A percentile compares a stretch with the other conserved stretches of the same genome.
These are phyloP conservation scores for Globisporangium camurandrum DNA, from an alignment of 352 stramenopile species.

Conservation along the genomic window DNA sequence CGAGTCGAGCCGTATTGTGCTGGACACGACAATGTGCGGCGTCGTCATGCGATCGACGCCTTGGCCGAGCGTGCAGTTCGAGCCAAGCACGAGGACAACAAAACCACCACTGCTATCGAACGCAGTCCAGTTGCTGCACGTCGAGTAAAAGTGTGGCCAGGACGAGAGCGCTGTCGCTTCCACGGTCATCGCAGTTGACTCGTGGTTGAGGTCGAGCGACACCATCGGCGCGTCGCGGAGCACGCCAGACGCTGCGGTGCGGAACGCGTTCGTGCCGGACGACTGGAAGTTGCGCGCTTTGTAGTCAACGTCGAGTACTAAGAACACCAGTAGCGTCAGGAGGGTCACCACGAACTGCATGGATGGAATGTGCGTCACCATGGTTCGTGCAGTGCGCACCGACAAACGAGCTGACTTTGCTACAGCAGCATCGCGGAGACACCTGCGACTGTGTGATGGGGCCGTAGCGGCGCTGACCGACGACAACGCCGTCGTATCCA, in stretches of 20 bases:
- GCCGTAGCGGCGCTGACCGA: too few species aligned
- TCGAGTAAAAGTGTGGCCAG: constrained; percentile 14
- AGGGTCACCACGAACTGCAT: constrained; percentile 1
- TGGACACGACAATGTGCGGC: constrained; percentile 15
- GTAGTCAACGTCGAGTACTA: constrained; percentile 9
- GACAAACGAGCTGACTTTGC: too few species aligned
- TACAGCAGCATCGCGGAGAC: too few species aligned
- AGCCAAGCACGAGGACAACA: constrained; percentile 12
- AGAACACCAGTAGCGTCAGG: constrained; percentile 1
- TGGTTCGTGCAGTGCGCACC: too few species aligned
- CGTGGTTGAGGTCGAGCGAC: neutral
- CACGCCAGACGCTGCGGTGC: constrained; percentile 1
- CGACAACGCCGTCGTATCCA: too few species aligned
- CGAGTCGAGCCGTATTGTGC: constrained; percentile 13
- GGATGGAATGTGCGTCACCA: constrained; percentile 4
- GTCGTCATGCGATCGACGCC: neutral
- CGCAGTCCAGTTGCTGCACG: constrained; percentile 10
- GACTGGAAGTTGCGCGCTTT: constrained; percentile 3
- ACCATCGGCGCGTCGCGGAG: constrained; percentile 4
- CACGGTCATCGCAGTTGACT: neutral
- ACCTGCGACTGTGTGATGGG: too few species aligned
- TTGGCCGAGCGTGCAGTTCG: constrained; percentile 12
- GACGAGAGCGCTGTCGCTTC: constrained; percentile 6
- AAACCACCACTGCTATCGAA: constrained; percentile 14
- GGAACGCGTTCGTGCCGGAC: constrained; percentile 7